phyloP scores from a whole-genome alignment of 2,329 filamentous ascomycete species.

The Colletotrichum camelliae region DNA sequence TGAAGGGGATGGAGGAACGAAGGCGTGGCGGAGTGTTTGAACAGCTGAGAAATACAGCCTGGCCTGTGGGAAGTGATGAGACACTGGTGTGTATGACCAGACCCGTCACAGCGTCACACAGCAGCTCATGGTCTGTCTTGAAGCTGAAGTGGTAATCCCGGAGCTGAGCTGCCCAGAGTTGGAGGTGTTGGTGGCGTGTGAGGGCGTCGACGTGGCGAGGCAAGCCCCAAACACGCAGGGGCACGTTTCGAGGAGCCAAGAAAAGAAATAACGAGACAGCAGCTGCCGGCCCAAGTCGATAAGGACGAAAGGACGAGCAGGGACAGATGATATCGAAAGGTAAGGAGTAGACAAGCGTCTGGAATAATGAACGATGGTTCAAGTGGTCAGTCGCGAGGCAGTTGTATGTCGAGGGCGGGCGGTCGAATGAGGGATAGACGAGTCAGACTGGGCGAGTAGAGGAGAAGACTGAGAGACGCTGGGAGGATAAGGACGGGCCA shows the following conservation, averaged over 20 bases:
- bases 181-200: not conserved
- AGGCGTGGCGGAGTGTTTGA: not conserved
- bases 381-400: not conserved
- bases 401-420: not conserved
- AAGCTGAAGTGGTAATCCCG: not conserved
- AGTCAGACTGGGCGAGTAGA: not conserved
- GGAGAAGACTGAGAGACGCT: not conserved
- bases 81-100: not conserved
- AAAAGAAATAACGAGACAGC: not conserved
- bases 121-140: conserved; percentile 10
- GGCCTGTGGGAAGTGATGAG: not conserved
- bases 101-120: conserved; percentile 11
- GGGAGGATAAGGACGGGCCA: not conserved
- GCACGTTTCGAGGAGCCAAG: not conserved
- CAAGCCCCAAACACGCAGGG: not conserved
- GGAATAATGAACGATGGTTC: not conserved
- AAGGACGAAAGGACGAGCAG: not conserved
- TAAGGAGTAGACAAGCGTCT: not conserved
- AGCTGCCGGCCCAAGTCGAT: not conserved
- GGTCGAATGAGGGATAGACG: not conserved
- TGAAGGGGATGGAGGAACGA: not conserved
- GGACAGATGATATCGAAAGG: not conserved
- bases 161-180: not conserved
- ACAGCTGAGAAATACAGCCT: not conserved
- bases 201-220: not conserved